Base-by-base conservation (phyloP, 2,329 filamentous ascomycete genomes). In the Teratosphaeria nubilosa region DNA sequence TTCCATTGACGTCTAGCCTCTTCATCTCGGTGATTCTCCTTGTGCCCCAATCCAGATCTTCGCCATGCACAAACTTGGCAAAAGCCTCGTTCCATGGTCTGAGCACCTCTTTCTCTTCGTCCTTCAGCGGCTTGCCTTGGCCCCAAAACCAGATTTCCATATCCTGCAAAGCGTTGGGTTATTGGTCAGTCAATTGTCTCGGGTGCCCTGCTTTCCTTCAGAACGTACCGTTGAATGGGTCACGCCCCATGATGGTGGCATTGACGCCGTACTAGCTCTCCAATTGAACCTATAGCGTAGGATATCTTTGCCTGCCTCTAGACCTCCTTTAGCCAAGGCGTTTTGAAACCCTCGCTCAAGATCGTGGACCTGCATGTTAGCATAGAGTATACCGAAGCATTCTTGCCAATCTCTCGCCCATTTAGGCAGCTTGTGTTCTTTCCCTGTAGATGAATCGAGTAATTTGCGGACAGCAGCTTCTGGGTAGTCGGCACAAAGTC, bases 111-210 rank as follows among this genome's bases (percentile, higher is more conserved):
- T 80, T 79, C 67, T 84, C 81, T 9, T 66, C 62, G 0, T 66
- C 65, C 6, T 68, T 73, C 55, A 83, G 58, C 1, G 69, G 69
- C 0, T 64, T 59, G 4, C 69, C 70, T 32, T 64, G 58, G 0
- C 81, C 81, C 75, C 76, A 83, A 58, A 82, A 80, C 81, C 81
- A 84, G 31, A 83, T 76, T 5, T 74, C 69, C 64, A 78, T 73
- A 60, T 84, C 81, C 34, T 41, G 16, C 13, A 41, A 41, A 11
- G 5, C 13, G 11, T 41, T 41, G 34, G 1, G 5, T 5, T 41
- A 41, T n/a, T 14, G 13, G 34, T 41, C 34, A 41, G 34, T n/a
- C 34, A 5, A 30, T 41, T 41, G 34, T 41, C 34, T 41, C 34
- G 14, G 13, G 34, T 14, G 14, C 27, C 27, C 5, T 16, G 10